phyloP scores from a whole-genome alignment of 192 early-diverging fungal genomes.

The Polychytrium aggregatum region DNA sequence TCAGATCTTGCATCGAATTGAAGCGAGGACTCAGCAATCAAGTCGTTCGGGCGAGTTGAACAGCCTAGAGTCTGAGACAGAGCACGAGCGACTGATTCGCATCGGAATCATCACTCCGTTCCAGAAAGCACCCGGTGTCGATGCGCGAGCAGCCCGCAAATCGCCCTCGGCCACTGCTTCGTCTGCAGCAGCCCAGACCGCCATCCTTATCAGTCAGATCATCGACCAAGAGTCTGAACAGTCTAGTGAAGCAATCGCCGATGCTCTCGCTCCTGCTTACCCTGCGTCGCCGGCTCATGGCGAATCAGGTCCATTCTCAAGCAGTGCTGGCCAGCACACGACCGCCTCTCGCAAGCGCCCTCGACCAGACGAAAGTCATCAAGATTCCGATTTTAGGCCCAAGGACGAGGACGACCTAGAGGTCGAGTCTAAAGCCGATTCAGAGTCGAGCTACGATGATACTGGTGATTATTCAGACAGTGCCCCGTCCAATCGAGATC shows the following conservation, averaged over 20 bases:
- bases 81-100: slow-evolving; percentile 53
- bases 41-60: slow-evolving; percentile 6
- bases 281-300: too few relatives aligned
- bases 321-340: too few relatives aligned
- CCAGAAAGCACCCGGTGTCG: too few relatives aligned
- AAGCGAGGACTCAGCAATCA: not conserved
- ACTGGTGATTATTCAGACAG: slow-evolving; percentile 1
- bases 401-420: slow-evolving; percentile 6
- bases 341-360: too few relatives aligned
- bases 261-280: not conserved
- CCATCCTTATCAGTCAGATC: not conserved
- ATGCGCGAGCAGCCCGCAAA: too few relatives aligned
- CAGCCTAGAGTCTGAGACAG: slow-evolving; percentile 31
- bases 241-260: not conserved
- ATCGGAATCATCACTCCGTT: slow-evolving; percentile 60
- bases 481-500: not conserved
- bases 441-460: slow-evolving; percentile 7
- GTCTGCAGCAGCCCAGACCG: slow-evolving; percentile 6
- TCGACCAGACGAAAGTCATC: too few relatives aligned
- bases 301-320: too few relatives aligned
- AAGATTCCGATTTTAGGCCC: slow-evolving; percentile 3
- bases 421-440: slow-evolving; percentile 9
- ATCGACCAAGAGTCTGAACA: not conserved
- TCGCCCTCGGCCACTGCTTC: slow-evolving; percentile 30
- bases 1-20: slow-evolving; percentile 8